These are phyloP conservation scores for Podosphaera fusca DNA, from an alignment of 2,329 filamentous ascomycete species.

Conservation along the genomic window DNA sequence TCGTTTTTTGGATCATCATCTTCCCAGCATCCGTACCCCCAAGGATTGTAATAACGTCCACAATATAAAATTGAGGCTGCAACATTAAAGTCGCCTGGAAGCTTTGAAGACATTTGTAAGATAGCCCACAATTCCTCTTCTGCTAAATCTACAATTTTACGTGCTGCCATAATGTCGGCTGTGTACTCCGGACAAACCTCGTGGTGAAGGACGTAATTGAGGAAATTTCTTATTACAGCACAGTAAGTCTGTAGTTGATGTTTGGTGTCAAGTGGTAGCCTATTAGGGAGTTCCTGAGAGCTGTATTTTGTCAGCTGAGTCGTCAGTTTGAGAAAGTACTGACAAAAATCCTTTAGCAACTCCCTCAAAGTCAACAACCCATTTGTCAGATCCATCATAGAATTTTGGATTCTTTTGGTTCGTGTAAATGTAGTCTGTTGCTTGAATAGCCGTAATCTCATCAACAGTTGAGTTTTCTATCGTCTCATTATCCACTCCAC, in stretches of 20 bases:
- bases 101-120: slow-evolving; percentile 22
- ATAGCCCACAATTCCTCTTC: slow-evolving; percentile 41
- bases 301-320: slow-evolving; percentile 16
- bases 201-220: slow-evolving; percentile 69
- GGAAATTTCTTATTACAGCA: slow-evolving; percentile 58
- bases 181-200: slow-evolving; percentile 66
- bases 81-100: slow-evolving; percentile 66
- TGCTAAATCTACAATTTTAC: slow-evolving; percentile 41
- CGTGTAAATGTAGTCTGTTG: slow-evolving; percentile 32
- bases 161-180: slow-evolving; percentile 40
- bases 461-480: slow-evolving; percentile 36
- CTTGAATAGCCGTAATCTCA: slow-evolving; percentile 39
- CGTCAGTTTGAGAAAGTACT: slow-evolving; percentile 15
- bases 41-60: slow-evolving; percentile 16
- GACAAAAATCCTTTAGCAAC: slow-evolving; percentile 62
- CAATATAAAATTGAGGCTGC: slow-evolving; percentile 48
- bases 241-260: slow-evolving; percentile 34
- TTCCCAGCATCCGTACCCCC: slow-evolving; percentile 4
- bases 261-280: slow-evolving; percentile 30
- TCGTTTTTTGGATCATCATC: slow-evolving; percentile 7
- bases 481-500: slow-evolving; percentile 33
- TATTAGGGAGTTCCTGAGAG: slow-evolving; percentile 30
- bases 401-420: slow-evolving; percentile 20
- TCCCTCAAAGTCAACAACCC: slow-evolving; percentile 59
- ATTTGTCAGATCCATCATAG: slow-evolving; percentile 31